Percentiles rank a stretch among this genome's conserved stretches.
Conservation (phyloP, 1,139 yeast genomes). For the Hanseniaspora sp. region DNA sequence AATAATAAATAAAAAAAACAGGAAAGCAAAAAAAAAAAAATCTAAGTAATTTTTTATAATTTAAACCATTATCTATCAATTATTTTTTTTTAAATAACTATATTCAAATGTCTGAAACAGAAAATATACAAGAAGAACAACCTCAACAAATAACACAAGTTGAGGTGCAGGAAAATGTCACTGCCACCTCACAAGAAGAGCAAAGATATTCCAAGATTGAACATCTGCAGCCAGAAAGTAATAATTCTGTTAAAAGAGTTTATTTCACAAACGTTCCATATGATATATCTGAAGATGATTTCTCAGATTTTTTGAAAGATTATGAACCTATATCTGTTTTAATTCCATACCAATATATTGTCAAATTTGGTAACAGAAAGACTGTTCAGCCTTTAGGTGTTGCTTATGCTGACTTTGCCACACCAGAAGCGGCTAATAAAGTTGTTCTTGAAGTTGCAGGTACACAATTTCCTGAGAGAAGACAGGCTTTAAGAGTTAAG, state of each 20-base stretch:
- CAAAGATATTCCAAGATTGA: slow-evolving; percentile 17
- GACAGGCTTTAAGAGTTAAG: slow-evolving; percentile 2
- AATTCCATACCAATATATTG: slow-evolving; percentile 46
- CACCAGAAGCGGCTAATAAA: slow-evolving; percentile 38
- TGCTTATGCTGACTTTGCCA: slow-evolving; percentile 54
- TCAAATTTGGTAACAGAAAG: slow-evolving; percentile 34
- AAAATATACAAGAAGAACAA: not conserved
- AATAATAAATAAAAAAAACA: too few species aligned
- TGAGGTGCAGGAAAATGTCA: not conserved
- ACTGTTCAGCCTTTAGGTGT: slow-evolving; percentile 44
- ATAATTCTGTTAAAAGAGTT: slow-evolving; percentile 27
- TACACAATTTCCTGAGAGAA: slow-evolving; percentile 17
- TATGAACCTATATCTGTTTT: slow-evolving; percentile 34
- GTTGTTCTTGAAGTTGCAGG: slow-evolving; percentile 39
- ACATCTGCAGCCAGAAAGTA: slow-evolving; percentile 21
- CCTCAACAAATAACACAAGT: not conserved
- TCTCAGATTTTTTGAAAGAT: slow-evolving; percentile 35
- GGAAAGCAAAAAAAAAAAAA: too few species aligned
- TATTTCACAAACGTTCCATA: slow-evolving; percentile 46
- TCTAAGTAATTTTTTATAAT: too few species aligned
- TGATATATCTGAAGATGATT: slow-evolving; percentile 43
- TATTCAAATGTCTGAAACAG: not conserved
- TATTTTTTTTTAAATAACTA: not conserved
- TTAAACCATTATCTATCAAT: too few species aligned
- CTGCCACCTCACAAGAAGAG: not conserved